A percentile compares a stretch with the other conserved stretches of the same genome.
Conservation (phyloP, 1,284 basidiomycete genomes). For the Moesziomyces aphidis region DNA sequence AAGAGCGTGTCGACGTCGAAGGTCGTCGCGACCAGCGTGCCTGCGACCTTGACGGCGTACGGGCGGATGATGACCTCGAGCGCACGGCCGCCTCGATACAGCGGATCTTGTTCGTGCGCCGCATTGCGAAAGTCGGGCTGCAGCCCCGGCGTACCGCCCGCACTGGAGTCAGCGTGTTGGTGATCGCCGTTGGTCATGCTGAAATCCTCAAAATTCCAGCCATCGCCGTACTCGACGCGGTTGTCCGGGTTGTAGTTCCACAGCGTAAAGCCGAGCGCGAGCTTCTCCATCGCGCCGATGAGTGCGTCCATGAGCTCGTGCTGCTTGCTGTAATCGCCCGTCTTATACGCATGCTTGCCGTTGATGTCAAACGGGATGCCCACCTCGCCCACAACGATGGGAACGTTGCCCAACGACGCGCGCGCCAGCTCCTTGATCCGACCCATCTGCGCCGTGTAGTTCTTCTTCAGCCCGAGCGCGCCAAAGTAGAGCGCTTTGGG, state of each 20-base stretch:
- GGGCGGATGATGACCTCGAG: constrained; percentile 75
- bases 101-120: constrained; percentile 70
- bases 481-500: constrained; percentile 62
- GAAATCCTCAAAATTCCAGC: constrained; percentile 87
- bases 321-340: constrained; percentile 76
- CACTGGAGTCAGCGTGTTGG: constrained; percentile 5
- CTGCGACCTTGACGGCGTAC: constrained; percentile 66
- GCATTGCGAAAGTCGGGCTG: constrained; percentile 54
- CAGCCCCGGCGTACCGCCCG: constrained; percentile 8
- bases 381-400: constrained; percentile 62
- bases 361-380: constrained; percentile 67
- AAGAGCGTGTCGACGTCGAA: constrained; percentile 54
- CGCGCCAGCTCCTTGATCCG: constrained; percentile 39
- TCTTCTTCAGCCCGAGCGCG: constrained; percentile 42
- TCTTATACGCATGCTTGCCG: constrained; percentile 31
- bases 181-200: constrained; percentile 81
- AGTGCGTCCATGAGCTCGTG: constrained; percentile 67
- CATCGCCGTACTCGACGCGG: constrained; percentile 81
- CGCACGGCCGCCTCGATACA: constrained; percentile 85
- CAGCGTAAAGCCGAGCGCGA: constrained; percentile 70
- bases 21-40: constrained; percentile 50
- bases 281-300: constrained; percentile 63
- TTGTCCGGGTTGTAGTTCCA: constrained; percentile 97
- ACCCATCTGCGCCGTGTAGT: constrained; percentile 51
- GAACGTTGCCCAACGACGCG: constrained; percentile 54